Conservation (phyloP, 345 rosid genomes). For the Citrus mangshanensis region DNA sequence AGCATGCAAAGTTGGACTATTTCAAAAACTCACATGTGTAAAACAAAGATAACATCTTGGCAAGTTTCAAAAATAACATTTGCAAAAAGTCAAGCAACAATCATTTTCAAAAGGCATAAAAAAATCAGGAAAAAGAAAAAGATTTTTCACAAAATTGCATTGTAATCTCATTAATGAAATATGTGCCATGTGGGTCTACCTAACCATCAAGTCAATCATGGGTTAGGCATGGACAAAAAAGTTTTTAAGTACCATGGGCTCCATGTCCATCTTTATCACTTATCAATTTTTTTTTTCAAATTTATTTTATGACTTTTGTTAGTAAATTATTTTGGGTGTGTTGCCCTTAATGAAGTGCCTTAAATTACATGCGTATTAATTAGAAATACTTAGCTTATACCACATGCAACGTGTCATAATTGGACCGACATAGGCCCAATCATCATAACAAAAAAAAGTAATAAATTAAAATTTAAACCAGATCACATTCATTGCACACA, state of each 20-base stretch:
- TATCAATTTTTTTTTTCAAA: no score
- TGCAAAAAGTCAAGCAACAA: no score
- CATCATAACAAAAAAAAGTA: not conserved
- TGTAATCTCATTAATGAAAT: not conserved
- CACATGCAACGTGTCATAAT: slow-evolving; percentile 3
- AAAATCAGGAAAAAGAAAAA: no score
- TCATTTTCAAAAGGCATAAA: not conserved
- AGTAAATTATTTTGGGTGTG: not conserved
- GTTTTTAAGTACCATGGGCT: not conserved
- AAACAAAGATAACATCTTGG: no score
- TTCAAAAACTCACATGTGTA: no score
- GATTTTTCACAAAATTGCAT: not conserved
- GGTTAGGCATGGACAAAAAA: not conserved
- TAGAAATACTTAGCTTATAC: not conserved
- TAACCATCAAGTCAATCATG: not conserved
- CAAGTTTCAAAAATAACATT: no score
- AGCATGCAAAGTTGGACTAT: no score
- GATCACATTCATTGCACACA: not conserved
- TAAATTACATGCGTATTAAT: not conserved
- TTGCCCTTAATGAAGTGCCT: not conserved
- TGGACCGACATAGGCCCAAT: slow-evolving; percentile 20
- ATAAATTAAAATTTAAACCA: not conserved
- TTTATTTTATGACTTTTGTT: not conserved
- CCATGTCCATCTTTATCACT: not conserved
- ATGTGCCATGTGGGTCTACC: not conserved